Evolutionary conservation across 2,329 filamentous ascomycete genomes (phyloP), one percentile per base, ranked within the genome.

Genomic region (Raffaelea ambrosiae): DNA sequence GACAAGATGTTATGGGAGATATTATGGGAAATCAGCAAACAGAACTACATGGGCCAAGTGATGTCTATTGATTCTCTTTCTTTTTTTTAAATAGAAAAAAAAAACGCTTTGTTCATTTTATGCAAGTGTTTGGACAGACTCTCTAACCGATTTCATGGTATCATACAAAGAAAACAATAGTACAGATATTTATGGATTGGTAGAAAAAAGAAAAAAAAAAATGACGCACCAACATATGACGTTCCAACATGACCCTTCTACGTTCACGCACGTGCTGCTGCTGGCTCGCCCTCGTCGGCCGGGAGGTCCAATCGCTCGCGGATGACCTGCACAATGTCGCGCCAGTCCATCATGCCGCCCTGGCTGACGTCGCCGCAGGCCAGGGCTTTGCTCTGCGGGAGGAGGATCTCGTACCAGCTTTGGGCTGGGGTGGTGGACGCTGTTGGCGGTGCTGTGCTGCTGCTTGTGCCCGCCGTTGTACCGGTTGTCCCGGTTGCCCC

Each of bases 271-370:
- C 31, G 9, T 33, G 31, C 31, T 9, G 9, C 31, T 33, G 9
- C 35, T 19, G 13, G 8, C 35, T 38, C 14, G 7, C 18, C 35
- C 16, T n/a, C 14, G 35, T 38, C 18, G 8, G 35, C 35, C 5
- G 18, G 35, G 43, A 72, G 52, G 9, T 64, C 65, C 47, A 83
- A 56, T 48, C 71, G 63, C 10, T 72, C 61, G 60, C 86, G 78
- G 45, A 90, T 76, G 1, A 77, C 68, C 10, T 62, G 61, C 10
- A 93, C 86, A 61, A 95, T 85, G 49, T 83, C 75, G 49, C 69
- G 76, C 86, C 87, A 95, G 46, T 87, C 79, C 60, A 76, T 79
- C 90, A 95, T 95, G 2, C 81, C 89, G 4, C 89, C 89, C 38
- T 78, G 75, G 0, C 89, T 89, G 3, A 83, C 74, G 66, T 96